Evolutionary conservation across 2,329 filamentous ascomycete species (phyloP), one percentile per base, ranked within the genome.

Genomic region (Apiospora rasikravindrae): DNA sequence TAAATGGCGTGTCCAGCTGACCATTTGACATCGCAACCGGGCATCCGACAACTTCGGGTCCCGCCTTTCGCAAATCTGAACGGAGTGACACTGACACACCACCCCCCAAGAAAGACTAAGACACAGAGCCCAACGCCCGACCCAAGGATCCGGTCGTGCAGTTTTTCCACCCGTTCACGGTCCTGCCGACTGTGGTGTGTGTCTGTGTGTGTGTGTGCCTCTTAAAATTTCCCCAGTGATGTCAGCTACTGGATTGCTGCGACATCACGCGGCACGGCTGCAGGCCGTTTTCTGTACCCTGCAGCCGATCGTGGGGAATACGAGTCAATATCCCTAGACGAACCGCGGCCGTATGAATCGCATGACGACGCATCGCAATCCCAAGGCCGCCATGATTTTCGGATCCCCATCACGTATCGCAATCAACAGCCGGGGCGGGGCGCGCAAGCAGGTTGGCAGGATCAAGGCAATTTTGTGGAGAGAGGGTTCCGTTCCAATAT

Each of bases 241-340:
- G 57, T 64, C 57, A 64, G 57, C 11, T 40, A 5, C 11, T 61
- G 57, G 33, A n/a, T n/a, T 40, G 57, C 57, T 40, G 57, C 57
- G 40, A 40, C 57, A 40, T 24, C 14, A 64, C 33, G 33, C 57
- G 57, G 57, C 33, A 64, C 33, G 57, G 57, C 40, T 51, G 49
- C n/a, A 24, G 3, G 33, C 10, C 10, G 57, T 64, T 40, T 37
- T 40, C 11, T 37, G 26, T 29, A 19, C 57, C 57, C 57, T 64
- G 57, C 33, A n/a, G 57, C 57, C 33, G 57, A 40, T 64, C 57
- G 26, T 40, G 33, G 57, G 57, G 19, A 24, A 64, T 40, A 64
- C 57, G 57, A 64, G 57, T 64, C 57, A 64, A 64, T 64, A 40
- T 64, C 57, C 57, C 53, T 61, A 37, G 33, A 19, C 53, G 53